Percentiles rank a stretch among this genome's conserved stretches.
phyloP scores from a whole-genome alignment of 257 asterid genomes.

The Avicennia marina region DNA sequence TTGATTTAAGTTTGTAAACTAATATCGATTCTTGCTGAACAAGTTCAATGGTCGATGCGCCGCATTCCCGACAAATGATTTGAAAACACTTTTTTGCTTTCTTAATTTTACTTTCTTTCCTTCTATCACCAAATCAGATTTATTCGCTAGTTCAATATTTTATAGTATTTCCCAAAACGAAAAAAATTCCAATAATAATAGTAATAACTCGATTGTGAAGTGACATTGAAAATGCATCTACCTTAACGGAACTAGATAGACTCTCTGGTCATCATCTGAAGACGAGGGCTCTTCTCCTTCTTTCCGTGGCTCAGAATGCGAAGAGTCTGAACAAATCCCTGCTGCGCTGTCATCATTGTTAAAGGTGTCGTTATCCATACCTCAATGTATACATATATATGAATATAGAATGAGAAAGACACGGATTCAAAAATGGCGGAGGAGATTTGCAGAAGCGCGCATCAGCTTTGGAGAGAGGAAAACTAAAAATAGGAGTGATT shows the following conservation, averaged over 20 bases:
- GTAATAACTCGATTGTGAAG: slow-evolving; percentile 6
- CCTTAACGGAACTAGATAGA: slow-evolving; percentile 90
- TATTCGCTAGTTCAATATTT: slow-evolving; percentile 15
- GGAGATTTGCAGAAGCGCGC: slow-evolving; percentile 54
- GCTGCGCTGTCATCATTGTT: slow-evolving; percentile 32
- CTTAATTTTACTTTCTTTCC: not conserved
- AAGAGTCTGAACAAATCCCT: slow-evolving; percentile 33
- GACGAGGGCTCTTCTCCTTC: slow-evolving; percentile 39
- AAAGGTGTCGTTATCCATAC: slow-evolving; percentile 40
- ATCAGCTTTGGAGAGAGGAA: slow-evolving; percentile 29
- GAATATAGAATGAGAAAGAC: slow-evolving; percentile 38
- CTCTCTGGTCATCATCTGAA: slow-evolving; percentile 61
- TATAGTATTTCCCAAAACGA: not conserved
- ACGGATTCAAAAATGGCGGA: slow-evolving; percentile 65
- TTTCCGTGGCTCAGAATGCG: slow-evolving; percentile 31
- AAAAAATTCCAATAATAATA: not conserved
- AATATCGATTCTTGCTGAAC: slow-evolving; percentile 14
- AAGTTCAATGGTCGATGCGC: slow-evolving; percentile 12
- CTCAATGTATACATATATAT: not conserved
- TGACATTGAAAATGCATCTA: slow-evolving; percentile 16
- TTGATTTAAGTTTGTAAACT: slow-evolving; percentile 11
- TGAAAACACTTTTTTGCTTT: not conserved
- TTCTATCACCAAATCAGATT: slow-evolving; percentile 28
- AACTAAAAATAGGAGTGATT: slow-evolving; percentile 31
- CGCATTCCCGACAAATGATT: slow-evolving; percentile 14